Conservation (phyloP, 768 basidiomycete genomes). For the Sistotremastrum niveocremeum region DNA sequence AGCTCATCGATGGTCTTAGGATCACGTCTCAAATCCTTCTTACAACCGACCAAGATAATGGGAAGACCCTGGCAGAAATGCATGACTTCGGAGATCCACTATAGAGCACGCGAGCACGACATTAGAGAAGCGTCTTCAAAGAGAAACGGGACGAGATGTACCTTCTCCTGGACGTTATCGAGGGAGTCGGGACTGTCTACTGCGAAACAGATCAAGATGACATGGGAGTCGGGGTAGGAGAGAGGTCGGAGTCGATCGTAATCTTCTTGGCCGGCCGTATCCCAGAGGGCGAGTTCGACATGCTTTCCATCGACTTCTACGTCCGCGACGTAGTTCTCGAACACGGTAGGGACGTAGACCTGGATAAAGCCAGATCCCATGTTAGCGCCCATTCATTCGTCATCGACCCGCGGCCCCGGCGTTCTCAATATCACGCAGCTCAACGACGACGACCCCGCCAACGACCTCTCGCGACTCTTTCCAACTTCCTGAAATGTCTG, state of each 20-base stretch:
- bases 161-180: slow-evolving; percentile 99
- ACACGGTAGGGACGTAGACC: slow-evolving; percentile 99
- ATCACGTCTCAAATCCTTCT: slow-evolving; percentile 96
- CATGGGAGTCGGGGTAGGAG: slow-evolving; percentile 98
- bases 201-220: slow-evolving; percentile 98
- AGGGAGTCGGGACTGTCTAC: slow-evolving; percentile 96
- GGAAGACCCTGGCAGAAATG: slow-evolving; percentile 94
- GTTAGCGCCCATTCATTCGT: too few relatives aligned
- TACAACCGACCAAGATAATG: slow-evolving; percentile 96
- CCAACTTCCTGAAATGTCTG: neutral
- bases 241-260: slow-evolving; percentile 97
- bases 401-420: too few relatives aligned
- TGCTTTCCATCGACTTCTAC: slow-evolving; percentile 98
- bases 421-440: too few relatives aligned
- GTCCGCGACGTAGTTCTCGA: slow-evolving; percentile 99
- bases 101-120: slow-evolving; percentile 5
- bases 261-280: slow-evolving; percentile 99
- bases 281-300: slow-evolving; percentile 97
- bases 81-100: slow-evolving; percentile 99
- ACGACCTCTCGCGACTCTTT: too few relatives aligned
- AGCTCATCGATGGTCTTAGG: slow-evolving; percentile 88
- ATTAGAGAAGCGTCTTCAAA: neutral
- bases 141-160: slow-evolving; percentile 21
- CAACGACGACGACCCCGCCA: too few relatives aligned
- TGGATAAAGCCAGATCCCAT: too few relatives aligned